Conservation (phyloP, 257 asterid genomes). For the Solanum infundibuliforme region DNA sequence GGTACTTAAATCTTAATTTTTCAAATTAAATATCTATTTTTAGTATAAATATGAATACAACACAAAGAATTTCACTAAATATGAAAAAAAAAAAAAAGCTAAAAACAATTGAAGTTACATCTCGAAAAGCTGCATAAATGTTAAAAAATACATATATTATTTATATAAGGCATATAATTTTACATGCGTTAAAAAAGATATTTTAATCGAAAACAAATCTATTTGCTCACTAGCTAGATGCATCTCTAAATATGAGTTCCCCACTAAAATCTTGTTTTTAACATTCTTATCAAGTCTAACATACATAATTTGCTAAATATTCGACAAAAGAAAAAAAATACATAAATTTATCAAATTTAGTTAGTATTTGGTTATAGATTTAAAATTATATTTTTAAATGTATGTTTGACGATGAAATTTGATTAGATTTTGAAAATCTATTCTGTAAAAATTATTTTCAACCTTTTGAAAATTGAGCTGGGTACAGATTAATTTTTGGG, state of each 20-base stretch:
- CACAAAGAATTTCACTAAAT: neutral
- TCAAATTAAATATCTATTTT: neutral
- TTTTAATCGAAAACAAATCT: neutral
- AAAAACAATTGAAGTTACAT: neutral
- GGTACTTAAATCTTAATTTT: neutral
- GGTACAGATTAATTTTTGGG: neutral
- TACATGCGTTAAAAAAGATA: too few relatives aligned
- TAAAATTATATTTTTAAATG: neutral
- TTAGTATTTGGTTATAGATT: neutral
- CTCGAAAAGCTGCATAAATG: too few relatives aligned
- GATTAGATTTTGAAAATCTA: neutral
- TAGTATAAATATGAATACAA: neutral
- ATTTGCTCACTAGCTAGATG: neutral
- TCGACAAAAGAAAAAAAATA: neutral
- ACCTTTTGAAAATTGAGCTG: accelerated
- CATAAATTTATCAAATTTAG: neutral
- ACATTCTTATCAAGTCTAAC: neutral
- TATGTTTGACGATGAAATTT: neutral
- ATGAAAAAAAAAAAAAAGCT: neutral
- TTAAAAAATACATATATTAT: neutral
- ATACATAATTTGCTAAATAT: neutral
- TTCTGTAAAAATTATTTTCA: neutral
- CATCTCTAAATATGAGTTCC: neutral
- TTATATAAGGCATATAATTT: too few relatives aligned
- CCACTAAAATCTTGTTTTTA: neutral